Conservation (phyloP, 495 filamentous ascomycete genomes). For the Hyaloscypha finlandica region DNA sequence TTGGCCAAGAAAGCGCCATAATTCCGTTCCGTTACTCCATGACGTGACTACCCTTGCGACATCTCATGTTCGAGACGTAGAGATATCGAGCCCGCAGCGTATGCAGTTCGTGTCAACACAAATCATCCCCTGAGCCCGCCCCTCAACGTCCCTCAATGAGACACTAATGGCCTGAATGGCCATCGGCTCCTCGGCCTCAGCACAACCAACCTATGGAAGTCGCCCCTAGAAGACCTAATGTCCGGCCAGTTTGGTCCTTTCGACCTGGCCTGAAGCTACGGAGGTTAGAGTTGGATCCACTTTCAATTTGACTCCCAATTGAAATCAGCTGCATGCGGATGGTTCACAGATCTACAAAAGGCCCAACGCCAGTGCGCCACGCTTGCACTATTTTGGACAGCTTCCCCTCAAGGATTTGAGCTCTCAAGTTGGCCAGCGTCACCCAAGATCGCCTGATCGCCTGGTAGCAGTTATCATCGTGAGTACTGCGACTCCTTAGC, state of each 20-base stretch:
- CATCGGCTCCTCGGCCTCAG: background rate
- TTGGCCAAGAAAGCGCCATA: constrained; percentile 11
- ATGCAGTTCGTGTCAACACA: background rate
- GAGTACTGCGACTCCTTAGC: background rate
- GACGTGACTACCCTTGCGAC: constrained; percentile 11
- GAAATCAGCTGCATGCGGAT: constrained; percentile 3
- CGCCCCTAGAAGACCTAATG: background rate
- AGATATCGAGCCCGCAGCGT: background rate
- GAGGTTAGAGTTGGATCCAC: constrained; percentile 1
- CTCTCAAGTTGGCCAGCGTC: background rate
- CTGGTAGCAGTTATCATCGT: constrained; percentile 2
- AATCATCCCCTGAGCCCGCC: background rate
- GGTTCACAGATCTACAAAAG: constrained; percentile 14
- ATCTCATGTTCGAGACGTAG: background rate
- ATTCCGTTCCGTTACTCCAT: constrained; percentile 28
- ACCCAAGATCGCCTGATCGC: constrained; percentile 12
- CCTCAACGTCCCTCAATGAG: background rate
- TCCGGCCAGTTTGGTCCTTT: background rate
- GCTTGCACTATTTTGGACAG: constrained; percentile 17
- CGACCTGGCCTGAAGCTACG: background rate
- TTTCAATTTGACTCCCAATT: background rate
- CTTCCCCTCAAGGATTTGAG: constrained; percentile 5
- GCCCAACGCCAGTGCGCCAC: constrained; percentile 7
- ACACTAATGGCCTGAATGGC: background rate
- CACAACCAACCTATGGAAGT: background rate